Percentiles rank a stretch among this genome's conserved stretches.
These are phyloP conservation scores for Neurospora sp. DNA, from an alignment of 495 filamentous ascomycete species.

Conservation along the genomic window DNA sequence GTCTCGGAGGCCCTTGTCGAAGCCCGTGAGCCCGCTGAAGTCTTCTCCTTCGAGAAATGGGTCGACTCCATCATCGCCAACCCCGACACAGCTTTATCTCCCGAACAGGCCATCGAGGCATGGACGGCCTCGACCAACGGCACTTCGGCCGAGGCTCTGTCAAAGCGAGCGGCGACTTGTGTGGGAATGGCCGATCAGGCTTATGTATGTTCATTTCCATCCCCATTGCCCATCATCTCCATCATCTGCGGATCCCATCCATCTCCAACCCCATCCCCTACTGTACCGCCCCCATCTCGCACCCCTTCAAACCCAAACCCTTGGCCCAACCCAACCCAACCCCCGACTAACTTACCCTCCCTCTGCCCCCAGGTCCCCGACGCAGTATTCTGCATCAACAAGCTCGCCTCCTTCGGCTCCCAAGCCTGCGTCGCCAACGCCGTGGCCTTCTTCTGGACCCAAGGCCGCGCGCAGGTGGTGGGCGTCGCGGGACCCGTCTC, in stretches of 20 bases:
- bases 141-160: background rate
- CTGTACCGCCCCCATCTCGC: no score
- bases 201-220: background rate
- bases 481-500: background rate
- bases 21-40: background rate
- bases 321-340: no score
- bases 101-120: background rate
- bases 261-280: no score
- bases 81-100: background rate
- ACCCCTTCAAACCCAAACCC: no score
- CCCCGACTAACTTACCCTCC: no score
- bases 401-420: background rate
- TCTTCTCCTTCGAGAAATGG: conserved; percentile 4
- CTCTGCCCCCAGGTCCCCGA: background rate
- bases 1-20: background rate
- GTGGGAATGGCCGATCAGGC: background rate
- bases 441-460: background rate
- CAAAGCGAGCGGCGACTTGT: background rate
- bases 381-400: background rate
- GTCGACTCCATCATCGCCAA: conserved; percentile 2
- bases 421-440: background rate
- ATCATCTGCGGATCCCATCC: no score
- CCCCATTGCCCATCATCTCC: no score
- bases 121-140: background rate
- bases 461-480: background rate